phyloP scores from a whole-genome alignment of 169 alveolate species.

The Sarcocystis neurona region DNA sequence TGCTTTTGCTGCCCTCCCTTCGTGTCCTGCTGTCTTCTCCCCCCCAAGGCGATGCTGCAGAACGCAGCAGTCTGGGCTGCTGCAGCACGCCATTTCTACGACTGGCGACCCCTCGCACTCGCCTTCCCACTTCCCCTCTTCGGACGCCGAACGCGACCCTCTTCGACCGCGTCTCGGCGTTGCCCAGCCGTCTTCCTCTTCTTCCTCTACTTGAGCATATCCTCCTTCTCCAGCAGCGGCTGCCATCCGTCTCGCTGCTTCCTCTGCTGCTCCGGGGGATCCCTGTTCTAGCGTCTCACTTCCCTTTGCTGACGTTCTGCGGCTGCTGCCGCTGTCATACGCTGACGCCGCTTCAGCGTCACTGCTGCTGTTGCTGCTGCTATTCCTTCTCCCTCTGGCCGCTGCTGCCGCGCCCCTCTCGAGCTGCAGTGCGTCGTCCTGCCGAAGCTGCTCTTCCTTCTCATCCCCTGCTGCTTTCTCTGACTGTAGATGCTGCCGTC shows the following conservation, averaged over 20 bases:
- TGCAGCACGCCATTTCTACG: not conserved
- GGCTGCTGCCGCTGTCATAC: not conserved
- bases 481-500: not conserved
- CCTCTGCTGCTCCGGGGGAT: not conserved
- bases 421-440: not conserved
- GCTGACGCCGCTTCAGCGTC: not conserved
- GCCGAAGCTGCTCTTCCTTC: not conserved
- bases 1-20: not conserved
- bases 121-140: not conserved
- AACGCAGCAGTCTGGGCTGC: no score
- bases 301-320: not conserved
- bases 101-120: not conserved
- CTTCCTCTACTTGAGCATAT: not conserved
- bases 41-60: constrained; percentile 1
- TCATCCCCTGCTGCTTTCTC: constrained; percentile 4
- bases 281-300: not conserved
- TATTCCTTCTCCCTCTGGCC: not conserved
- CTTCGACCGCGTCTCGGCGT: not conserved
- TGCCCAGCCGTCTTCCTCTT: not conserved
- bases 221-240: not conserved
- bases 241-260: not conserved
- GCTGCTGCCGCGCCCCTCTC: not conserved
- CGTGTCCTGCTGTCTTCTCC: not conserved
- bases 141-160: not conserved
- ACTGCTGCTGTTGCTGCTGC: constrained; percentile 4